Conservation (phyloP, 768 basidiomycete species). For the Rubroboletus pulcherrimus region DNA sequence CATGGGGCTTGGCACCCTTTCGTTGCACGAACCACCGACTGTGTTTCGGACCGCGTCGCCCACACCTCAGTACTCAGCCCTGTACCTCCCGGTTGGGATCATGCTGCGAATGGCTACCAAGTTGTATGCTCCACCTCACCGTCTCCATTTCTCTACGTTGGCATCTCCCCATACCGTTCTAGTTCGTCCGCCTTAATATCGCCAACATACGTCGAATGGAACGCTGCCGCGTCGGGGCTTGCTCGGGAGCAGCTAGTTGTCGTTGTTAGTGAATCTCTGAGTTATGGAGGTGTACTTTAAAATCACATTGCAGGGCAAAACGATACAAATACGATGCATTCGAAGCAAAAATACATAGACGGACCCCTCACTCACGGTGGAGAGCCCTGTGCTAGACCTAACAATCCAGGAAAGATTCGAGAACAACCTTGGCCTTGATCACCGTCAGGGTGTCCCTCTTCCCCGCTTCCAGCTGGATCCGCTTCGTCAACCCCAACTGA, state of each 20-base stretch:
- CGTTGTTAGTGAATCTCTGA: too few relatives aligned
- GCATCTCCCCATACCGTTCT: background rate
- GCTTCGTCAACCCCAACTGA: constrained; percentile 12
- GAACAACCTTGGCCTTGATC: constrained; percentile 8
- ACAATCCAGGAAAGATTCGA: constrained; percentile 8
- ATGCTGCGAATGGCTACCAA: background rate
- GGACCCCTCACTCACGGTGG: background rate
- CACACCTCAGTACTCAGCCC: background rate
- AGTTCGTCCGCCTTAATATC: background rate
- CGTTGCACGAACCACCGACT: background rate
- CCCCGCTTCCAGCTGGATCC: background rate
- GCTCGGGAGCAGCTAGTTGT: background rate
- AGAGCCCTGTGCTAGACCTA: background rate
- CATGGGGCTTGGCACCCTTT: background rate
- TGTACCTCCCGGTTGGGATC: background rate
- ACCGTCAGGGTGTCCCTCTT: constrained; percentile 1
- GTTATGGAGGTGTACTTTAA: background rate
- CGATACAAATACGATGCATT: background rate
- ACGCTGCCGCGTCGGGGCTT: background rate
- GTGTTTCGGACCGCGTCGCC: background rate
- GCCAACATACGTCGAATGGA: background rate
- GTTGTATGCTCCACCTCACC: background rate
- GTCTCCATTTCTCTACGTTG: background rate
- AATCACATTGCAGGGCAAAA: too few relatives aligned
- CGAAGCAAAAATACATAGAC: background rate